Base-by-base conservation (phyloP, 2,329 filamentous ascomycete species). In the Didymella segeticola region DNA sequence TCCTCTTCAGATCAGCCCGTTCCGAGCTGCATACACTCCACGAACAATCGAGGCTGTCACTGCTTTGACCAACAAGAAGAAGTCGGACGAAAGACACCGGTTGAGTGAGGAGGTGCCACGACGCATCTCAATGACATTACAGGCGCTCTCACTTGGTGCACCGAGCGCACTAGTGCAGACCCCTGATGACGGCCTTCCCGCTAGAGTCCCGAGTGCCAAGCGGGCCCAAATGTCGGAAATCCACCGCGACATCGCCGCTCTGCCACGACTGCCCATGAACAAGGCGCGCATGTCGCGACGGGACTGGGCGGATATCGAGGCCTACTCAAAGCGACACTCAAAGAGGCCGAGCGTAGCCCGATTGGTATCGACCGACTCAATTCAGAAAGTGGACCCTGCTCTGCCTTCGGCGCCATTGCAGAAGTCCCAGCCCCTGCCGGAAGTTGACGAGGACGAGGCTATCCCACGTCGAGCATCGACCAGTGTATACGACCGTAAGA, bases 391-490 rank as follows among this genome's bases (percentile, higher is more conserved):
- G 20, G 53, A 43, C 20, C 34, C 53, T 14, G 50, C 47, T 14
- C 27, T 63, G n/a, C 58, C 63, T 14, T 67, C 69, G 14, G 63
- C 66, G 19, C 60, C 64, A 19, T 50, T 56, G 22, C 61, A 68
- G 41, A 62, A 54, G 27, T 67, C 67, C 20, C 61, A 67, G 31
- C 57, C 64, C 31, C 59, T 74, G 25, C 71, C 71, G 5, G 67
- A 73, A 58, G 59, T 73, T 17, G 71, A 72, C 31, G 68, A 71
- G 53, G 69, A 72, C 33, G 70, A 70, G 26, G 63, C 66, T 4
- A 68, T 66, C 29, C 71, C 71, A 22, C 69, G 71, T 14, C 69
- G 71, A 42, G 69, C 69, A 14, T 74, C 71, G 9, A 73, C 69
- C 1, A 73, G 70, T 41, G 64, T 74, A 4, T 71, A 69, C 37